phyloP scores from a whole-genome alignment of 768 basidiomycete genomes.

The Tricholoma flavovirens region DNA sequence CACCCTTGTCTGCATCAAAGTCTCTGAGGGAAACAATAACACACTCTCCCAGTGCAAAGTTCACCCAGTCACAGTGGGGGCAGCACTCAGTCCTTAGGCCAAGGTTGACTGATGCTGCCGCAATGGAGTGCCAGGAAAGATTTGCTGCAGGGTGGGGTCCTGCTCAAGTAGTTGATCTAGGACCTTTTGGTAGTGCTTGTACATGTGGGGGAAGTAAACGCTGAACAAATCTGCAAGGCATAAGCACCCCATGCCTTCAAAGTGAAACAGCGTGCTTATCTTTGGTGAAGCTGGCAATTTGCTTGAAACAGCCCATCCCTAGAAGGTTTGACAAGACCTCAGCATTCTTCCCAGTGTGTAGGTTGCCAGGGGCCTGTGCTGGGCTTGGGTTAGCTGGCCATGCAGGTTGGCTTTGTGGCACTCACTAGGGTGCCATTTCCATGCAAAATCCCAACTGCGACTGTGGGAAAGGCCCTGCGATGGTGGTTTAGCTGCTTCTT shows the following conservation, averaged over 20 bases:
- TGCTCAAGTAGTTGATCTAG: not conserved
- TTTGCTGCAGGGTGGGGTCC: not conserved
- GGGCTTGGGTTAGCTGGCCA: not conserved
- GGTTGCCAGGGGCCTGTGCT: not conserved
- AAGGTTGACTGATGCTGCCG: not conserved
- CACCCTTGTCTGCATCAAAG: too few species aligned
- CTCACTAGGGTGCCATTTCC: not conserved
- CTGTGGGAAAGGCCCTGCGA: not conserved
- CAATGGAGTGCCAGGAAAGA: not conserved
- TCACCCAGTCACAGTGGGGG: not conserved
- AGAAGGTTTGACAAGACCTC: not conserved
- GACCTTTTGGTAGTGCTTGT: not conserved
- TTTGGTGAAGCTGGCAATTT: not conserved
- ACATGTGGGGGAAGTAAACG: not conserved
- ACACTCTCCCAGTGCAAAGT: not conserved
- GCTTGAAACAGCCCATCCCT: not conserved
- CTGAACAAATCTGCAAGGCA: not conserved
- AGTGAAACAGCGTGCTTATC: not conserved
- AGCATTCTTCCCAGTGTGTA: not conserved
- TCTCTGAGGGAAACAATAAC: not conserved
- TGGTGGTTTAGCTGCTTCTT: not conserved
- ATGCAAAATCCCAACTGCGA: not conserved
- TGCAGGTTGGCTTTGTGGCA: too few species aligned
- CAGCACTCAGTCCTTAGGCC: not conserved
- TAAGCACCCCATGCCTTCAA: not conserved